phyloP scores from a whole-genome alignment of 1,139 yeast genomes.

The Yamadazyma buinensis region DNA sequence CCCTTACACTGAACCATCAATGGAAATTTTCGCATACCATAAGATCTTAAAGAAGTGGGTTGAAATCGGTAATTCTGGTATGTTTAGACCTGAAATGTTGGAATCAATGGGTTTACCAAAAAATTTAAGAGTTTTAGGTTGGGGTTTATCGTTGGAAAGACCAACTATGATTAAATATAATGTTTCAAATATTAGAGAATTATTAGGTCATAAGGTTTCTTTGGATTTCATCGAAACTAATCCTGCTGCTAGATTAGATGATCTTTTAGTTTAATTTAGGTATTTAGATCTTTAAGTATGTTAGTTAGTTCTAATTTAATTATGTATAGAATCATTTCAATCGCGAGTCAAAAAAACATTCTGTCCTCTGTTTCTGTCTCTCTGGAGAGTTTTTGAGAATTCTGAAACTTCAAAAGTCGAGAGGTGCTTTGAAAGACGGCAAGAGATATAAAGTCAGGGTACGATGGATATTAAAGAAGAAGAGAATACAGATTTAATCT shows the following conservation, averaged over 20 bases:
- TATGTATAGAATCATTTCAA: too few species aligned
- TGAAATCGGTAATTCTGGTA: conserved; percentile 98
- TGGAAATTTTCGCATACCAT: conserved; percentile 98
- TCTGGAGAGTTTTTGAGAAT: too few species aligned
- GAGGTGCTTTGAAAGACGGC: too few species aligned
- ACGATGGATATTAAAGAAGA: too few species aligned
- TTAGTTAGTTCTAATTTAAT: too few species aligned
- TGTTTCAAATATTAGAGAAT: conserved; percentile 90
- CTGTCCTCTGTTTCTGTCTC: too few species aligned
- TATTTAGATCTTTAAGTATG: conserved; percentile 4
- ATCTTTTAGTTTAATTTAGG: conserved; percentile 37
- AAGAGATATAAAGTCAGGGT: too few species aligned
- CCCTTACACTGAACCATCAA: conserved; percentile 98
- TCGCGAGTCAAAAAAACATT: too few species aligned
- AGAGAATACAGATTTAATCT: conserved; percentile 14
- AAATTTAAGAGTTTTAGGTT: conserved; percentile 91
- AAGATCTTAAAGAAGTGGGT: conserved; percentile 95
- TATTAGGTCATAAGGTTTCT: conserved; percentile 91
- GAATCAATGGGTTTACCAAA: conserved; percentile 97
- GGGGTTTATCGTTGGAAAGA: conserved; percentile 96
- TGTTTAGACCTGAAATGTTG: conserved; percentile 99
- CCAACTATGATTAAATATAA: conserved; percentile 99
- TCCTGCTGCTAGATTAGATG: conserved; percentile 96
- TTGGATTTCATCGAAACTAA: conserved; percentile 91
- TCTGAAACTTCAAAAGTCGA: too few species aligned